Conservation (phyloP, 768 basidiomycete genomes). For the Panus rudis region DNA sequence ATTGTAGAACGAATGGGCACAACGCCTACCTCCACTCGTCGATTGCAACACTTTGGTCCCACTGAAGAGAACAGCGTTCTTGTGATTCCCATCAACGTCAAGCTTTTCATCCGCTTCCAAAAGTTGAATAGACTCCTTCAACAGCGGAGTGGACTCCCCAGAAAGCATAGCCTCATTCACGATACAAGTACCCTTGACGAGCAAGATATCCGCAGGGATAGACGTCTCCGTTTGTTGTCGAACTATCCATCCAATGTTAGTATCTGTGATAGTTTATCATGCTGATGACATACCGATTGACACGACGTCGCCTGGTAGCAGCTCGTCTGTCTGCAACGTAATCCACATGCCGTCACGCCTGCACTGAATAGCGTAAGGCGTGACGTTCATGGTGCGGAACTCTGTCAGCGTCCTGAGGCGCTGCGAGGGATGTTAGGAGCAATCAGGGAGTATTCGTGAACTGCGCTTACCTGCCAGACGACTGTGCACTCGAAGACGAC, state of each 20-base stretch:
- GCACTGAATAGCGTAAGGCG: conserved; percentile 80
- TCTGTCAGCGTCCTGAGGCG: conserved; percentile 90
- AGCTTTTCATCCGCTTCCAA: conserved; percentile 67
- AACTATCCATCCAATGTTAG: conserved; percentile 30
- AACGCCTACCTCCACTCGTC: conserved; percentile 39
- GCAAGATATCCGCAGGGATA: conserved; percentile 87
- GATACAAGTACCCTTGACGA: conserved; percentile 89
- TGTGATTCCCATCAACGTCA: conserved; percentile 82
- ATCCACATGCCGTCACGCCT: conserved; percentile 78
- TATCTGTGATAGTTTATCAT: background rate
- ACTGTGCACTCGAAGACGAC: conserved; percentile 98
- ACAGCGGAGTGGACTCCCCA: conserved; percentile 92
- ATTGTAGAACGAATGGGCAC: background rate
- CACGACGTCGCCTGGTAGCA: conserved; percentile 90
- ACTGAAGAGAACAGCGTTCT: conserved; percentile 85
- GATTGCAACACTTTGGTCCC: conserved; percentile 97
- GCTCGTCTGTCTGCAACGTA: conserved; percentile 73
- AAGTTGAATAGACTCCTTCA: conserved; percentile 92
- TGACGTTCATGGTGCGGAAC: conserved; percentile 94
- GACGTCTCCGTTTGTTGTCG: conserved; percentile 74
- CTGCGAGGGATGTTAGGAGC: conserved; percentile 30
- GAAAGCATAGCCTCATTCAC: conserved; percentile 99
- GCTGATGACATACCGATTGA: conserved; percentile 53
- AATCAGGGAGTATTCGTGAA: background rate
- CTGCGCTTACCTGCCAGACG: conserved; percentile 80